Conservation (phyloP, 2,329 filamentous ascomycete genomes). For the Hypomyces perniciosus region DNA sequence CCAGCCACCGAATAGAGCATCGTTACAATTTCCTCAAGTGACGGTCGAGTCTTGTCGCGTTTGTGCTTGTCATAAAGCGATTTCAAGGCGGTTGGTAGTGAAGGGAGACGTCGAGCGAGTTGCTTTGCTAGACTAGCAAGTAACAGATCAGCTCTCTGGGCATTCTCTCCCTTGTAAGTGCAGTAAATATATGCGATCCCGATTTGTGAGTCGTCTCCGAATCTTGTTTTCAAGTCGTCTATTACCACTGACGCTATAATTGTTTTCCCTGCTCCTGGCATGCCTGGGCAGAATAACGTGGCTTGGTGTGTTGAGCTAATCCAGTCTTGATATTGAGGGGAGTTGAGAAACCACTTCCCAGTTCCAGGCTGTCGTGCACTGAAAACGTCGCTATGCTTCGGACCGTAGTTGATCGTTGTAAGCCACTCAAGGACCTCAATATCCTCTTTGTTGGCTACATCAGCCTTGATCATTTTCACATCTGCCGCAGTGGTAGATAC, state of each 20-base stretch:
- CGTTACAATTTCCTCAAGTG: too few species aligned
- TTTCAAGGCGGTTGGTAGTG: too few species aligned
- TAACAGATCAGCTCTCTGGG: too few species aligned
- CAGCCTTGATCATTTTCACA: not conserved
- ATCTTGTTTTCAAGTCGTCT: not conserved
- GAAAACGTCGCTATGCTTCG: not conserved
- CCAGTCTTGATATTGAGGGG: not conserved
- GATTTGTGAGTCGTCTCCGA: not conserved
- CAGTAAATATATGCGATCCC: not conserved
- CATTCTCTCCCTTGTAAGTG: too few species aligned
- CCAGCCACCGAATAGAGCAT: too few species aligned
- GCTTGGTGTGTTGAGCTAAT: not conserved
- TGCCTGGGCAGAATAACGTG: not conserved
- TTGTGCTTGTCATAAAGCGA: too few species aligned
- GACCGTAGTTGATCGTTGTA: not conserved
- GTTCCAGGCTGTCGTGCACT: not conserved
- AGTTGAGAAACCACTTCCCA: not conserved
- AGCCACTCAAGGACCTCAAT: not conserved
- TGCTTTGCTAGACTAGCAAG: too few species aligned
- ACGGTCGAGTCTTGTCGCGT: too few species aligned
- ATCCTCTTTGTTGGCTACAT: not conserved
- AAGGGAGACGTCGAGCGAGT: too few species aligned
- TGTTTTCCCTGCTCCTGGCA: not conserved
- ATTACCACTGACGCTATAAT: not conserved
- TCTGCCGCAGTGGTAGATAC: not conserved